Conservation (phyloP, 2,329 filamentous ascomycete species). For the Dendrostoma leiphaemia region DNA sequence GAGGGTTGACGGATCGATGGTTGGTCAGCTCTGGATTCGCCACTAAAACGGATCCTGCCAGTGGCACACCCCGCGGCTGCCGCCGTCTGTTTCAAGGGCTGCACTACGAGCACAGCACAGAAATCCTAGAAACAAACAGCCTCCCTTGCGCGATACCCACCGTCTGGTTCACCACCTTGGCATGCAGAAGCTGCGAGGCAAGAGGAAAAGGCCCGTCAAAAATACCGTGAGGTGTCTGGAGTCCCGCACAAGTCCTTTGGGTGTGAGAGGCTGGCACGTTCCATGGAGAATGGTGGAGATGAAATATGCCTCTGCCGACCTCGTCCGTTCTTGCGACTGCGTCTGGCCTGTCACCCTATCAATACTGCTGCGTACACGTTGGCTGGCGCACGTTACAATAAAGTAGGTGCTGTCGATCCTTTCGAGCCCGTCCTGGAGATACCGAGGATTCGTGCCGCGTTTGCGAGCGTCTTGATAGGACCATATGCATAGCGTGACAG, state of each 20-base stretch:
- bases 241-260: not conserved
- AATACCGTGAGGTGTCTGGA: not conserved
- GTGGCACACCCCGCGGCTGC: conserved; percentile 4
- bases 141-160: conserved; percentile 1
- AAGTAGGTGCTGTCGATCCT: too few species aligned
- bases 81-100: conserved; percentile 16
- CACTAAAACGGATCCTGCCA: conserved; percentile 8
- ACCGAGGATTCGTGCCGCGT: too few species aligned
- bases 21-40: conserved; percentile 9
- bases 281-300: too few species aligned
- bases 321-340: too few species aligned
- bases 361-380: too few species aligned
- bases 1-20: not conserved
- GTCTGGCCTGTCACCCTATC: too few species aligned
- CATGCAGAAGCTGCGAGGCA: not conserved
- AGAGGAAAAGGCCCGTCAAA: not conserved
- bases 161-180: not conserved
- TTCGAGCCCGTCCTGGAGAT: too few species aligned
- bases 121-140: not conserved
- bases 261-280: too few species aligned
- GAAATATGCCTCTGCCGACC: too few species aligned
- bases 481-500: too few species aligned
- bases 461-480: too few species aligned
- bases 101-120: conserved; percentile 8
- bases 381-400: too few species aligned